phyloP scores from a whole-genome alignment of 2,329 filamentous ascomycete species.

The Neonectria ditissima region DNA sequence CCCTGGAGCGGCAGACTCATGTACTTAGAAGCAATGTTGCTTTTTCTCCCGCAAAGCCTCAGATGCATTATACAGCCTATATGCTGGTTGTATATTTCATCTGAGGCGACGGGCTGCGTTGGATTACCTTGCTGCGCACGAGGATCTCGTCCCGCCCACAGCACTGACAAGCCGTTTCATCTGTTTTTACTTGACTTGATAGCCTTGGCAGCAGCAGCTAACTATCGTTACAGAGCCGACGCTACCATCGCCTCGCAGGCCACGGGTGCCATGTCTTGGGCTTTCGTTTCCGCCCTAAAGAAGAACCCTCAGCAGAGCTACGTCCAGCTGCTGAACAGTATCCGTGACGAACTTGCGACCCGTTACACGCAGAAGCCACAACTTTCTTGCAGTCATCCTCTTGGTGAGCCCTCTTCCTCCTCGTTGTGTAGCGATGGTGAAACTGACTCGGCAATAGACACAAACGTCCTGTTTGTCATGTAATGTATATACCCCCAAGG shows the following conservation, averaged over 20 bases:
- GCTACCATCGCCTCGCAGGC: conserved; percentile 91
- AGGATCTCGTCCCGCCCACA: neutral
- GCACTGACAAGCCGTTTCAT: neutral
- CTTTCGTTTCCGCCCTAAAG: conserved; percentile 91
- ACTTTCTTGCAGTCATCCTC: conserved; percentile 94
- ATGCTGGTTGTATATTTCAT: conserved; percentile 52
- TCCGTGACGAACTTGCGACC: conserved; percentile 87
- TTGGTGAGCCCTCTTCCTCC: conserved; percentile 72
- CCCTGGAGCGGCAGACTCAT: conserved; percentile 19
- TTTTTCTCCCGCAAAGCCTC: conserved; percentile 51
- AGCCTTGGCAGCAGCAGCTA: conserved; percentile 22
- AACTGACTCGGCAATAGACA: conserved; percentile 59
- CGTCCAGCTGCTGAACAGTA: conserved; percentile 94
- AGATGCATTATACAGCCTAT: conserved; percentile 53
- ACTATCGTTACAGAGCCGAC: conserved; percentile 74
- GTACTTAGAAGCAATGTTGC: conserved; percentile 37
- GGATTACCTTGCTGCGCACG: conserved; percentile 30
- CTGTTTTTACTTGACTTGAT: neutral
- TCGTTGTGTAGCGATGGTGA: neutral
- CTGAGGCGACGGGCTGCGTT: conserved; percentile 62
- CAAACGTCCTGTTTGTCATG: conserved; percentile 73
- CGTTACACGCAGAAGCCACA: conserved; percentile 97
- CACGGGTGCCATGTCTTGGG: conserved; percentile 98
- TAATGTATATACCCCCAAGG: conserved; percentile 50
- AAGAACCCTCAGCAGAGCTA: conserved; percentile 99